Evolutionary conservation across 1,284 basidiomycete genomes (phyloP), one percentile per base, ranked within the genome.

Genomic region (Ustilago nuda): DNA sequence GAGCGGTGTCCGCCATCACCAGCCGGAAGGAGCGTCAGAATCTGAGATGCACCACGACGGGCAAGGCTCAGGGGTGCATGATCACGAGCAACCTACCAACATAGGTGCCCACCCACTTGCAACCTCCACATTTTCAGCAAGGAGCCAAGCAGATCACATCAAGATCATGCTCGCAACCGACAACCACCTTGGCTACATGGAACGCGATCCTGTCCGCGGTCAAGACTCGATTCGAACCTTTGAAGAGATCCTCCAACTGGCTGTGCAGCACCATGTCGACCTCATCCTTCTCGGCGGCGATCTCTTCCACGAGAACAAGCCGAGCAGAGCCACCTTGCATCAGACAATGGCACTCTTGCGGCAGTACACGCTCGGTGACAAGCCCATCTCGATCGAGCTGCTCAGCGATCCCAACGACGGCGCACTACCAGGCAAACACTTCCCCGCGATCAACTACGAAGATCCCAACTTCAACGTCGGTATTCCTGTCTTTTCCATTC

Each of bases 401-500:
- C 86, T 98, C 70, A 96, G 94, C 82, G 94, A 98, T 86, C 94
- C 95, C 0, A 90, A 92, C 69, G 96, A 95, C 30, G 92, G 92
- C 76, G 61, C 66, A 8, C 57, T 69, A 23, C 61, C 66, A 8
- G 51, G 56, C 32, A 64, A 37, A 9, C 27, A 68, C 32, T 99
- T 98, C 83, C 96, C 97, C 3, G 93, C 94, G 0, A 88, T 99
- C 78, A 99, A 99, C 85, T 99, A 99, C 83, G 95, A 99, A 87
- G 97, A 99, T 83, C 91, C 92, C 0, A 98, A 99, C 85, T 89
- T 98, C 66, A 99, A 99, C 83, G 90, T 99, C 59, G 91, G 91
- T 23, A 94, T 97, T 33, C 97, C 97, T 2, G 92, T 98, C 27
- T 99, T 99, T 87, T 98, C 95, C 0, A 99, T 99, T 52, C 96